These are phyloP conservation scores for Micractinium conductrix DNA, from an alignment of 139 green algal genomes.

Conservation along the genomic window DNA sequence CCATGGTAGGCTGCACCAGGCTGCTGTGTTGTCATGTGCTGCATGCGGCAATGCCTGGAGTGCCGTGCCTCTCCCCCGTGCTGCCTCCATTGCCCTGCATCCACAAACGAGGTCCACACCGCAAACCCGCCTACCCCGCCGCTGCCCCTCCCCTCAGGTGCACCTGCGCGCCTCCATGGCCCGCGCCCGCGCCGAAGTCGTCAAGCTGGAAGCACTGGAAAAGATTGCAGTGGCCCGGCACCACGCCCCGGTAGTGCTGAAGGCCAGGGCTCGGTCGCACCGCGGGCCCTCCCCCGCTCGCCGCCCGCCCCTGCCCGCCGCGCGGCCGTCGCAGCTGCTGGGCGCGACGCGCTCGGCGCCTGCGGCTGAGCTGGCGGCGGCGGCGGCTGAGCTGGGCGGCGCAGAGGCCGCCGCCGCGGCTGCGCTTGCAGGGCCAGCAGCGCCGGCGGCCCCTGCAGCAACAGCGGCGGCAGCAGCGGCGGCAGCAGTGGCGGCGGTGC, in stretches of 20 bases:
- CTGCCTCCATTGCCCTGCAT: too few species aligned
- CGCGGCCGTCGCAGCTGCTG: too few species aligned
- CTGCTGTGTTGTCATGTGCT: too few species aligned
- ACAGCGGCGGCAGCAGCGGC: background rate
- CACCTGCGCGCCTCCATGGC: slow-evolving; percentile 46
- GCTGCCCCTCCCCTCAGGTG: slow-evolving; percentile 22
- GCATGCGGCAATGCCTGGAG: too few species aligned
- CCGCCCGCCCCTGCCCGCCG: background rate
- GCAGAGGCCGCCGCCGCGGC: too few species aligned
- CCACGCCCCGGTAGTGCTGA: background rate
- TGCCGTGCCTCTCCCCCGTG: too few species aligned
- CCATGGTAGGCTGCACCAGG: background rate
- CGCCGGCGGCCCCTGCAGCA: background rate
- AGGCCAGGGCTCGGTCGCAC: background rate
- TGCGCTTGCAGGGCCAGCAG: background rate
- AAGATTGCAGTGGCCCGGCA: slow-evolving; percentile 31
- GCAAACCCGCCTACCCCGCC: background rate
- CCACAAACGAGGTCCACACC: background rate
- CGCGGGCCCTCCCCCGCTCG: background rate
- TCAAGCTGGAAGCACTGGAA: slow-evolving; percentile 47
- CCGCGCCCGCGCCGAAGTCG: slow-evolving; percentile 29
- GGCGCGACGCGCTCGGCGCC: too few species aligned
- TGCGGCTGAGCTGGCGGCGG: background rate
- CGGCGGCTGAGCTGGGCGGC: background rate
- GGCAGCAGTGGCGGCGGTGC: background rate